phyloP scores from a whole-genome alignment of 495 filamentous ascomycete species.

The Hypoxylon subgilvum region DNA sequence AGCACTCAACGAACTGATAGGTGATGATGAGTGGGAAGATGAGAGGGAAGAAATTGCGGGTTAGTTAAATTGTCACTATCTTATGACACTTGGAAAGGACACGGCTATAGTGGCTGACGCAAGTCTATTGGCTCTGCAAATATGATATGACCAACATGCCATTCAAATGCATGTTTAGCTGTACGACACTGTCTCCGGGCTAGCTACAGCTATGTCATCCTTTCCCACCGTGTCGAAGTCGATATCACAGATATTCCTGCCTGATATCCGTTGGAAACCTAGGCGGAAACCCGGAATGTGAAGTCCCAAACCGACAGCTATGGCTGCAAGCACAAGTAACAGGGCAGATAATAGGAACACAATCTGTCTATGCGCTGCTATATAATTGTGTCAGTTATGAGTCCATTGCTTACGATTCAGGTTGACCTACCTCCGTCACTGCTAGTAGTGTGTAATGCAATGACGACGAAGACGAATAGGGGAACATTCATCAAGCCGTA shows the following conservation, averaged over 20 bases:
- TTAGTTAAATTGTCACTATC: constrained; percentile 1
- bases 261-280: not conserved
- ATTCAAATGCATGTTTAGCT: too few relatives aligned
- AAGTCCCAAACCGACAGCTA: constrained; percentile 22
- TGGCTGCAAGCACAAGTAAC: constrained; percentile 30
- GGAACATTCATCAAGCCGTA: constrained; percentile 57
- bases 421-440: constrained; percentile 38
- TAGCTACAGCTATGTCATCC: constrained; percentile 4
- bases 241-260: not conserved
- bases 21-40: constrained; percentile 61
- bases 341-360: constrained; percentile 37
- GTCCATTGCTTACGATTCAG: not conserved
- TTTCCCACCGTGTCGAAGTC: not conserved
- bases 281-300: not conserved
- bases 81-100: not conserved
- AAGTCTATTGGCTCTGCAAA: too few relatives aligned
- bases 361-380: constrained; percentile 22
- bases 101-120: constrained; percentile 11
- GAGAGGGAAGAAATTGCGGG: constrained; percentile 55
- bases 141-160: too few relatives aligned
- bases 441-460: constrained; percentile 45
- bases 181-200: too few relatives aligned
- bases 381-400: constrained; percentile 1
- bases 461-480: constrained; percentile 55
- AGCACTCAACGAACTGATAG: constrained; percentile 60